Base-by-base conservation (phyloP, 2,329 filamentous ascomycete species). In the Aspergillus sp. region DNA sequence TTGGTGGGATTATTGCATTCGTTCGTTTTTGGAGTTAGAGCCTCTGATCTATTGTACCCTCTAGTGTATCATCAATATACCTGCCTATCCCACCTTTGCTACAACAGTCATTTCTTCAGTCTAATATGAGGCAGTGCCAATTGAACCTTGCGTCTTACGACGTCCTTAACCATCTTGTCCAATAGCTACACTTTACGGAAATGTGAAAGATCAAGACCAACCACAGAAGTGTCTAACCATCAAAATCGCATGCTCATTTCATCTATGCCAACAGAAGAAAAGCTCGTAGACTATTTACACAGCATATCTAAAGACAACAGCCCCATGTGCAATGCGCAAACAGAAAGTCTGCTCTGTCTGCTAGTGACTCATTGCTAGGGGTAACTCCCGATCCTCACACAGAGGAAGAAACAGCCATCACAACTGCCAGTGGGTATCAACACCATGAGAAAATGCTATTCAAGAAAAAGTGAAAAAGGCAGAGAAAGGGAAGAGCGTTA, bases 381-480 rank as follows among this genome's bases (percentile, higher is more conserved):
- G 51, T 54, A 54, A 57, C 53, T 60, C 53, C 59, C 48, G 60
- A 61, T 60, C 54, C 53, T 56, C 54, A 62, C 60, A 59, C 59
- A 31, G 28, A 25, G 55, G 59, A 62, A 63, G 67, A 69, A 70
- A 71, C 59, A 74, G 70, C 60, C 68, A 69, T 71, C 72, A 76
- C 66, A 67, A 63, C 69, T 75, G 25, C 25, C 25, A 28, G 25
- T 28, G 76, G 76, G 76, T 77, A 78, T 77, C 75, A 77, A 78
- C 75, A 78, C 75, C 75, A 72, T 73, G 69, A 74, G 67, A 75
- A 75, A 59, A 77, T 77, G 75, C 74, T 76, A 70, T 67, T 67
- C 64, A 66, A 63, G 31, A 60, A 47, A 48, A 63, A 58, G 25
- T 28, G 31, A 45, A 51, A 56, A 52, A 56, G 57, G 34, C n/a